These are phyloP conservation scores for Tylopilus subfusipes DNA, from an alignment of 768 basidiomycete species.

Conservation along the genomic window DNA sequence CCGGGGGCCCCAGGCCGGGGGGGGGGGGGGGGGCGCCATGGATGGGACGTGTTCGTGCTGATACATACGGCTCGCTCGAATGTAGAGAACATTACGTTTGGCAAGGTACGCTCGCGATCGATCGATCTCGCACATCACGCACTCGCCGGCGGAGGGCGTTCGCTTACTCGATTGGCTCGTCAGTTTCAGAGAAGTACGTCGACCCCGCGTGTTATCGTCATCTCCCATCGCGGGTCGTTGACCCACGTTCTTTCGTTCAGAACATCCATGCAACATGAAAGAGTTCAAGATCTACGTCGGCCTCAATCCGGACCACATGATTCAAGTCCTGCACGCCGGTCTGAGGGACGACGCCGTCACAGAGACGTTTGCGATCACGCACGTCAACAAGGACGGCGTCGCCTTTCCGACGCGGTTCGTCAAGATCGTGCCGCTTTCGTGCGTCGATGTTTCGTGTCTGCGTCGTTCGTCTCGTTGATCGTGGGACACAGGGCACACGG, in stretches of 20 bases:
- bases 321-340: slow-evolving; percentile 57
- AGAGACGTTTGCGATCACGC: slow-evolving; percentile 61
- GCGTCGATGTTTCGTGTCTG: slow-evolving; percentile 24
- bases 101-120: slow-evolving; percentile 52
- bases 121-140: too few relatives aligned
- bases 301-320: slow-evolving; percentile 59
- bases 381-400: slow-evolving; percentile 54
- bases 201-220: not conserved
- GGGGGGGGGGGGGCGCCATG: too few relatives aligned
- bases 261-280: slow-evolving; percentile 83
- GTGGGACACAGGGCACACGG: slow-evolving; percentile 55
- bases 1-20: too few relatives aligned
- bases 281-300: slow-evolving; percentile 75
- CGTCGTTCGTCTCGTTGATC: not conserved
- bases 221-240: not conserved
- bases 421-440: slow-evolving; percentile 77
- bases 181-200: slow-evolving; percentile 30
- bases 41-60: not conserved
- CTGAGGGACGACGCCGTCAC: slow-evolving; percentile 63
- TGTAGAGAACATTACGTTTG: slow-evolving; percentile 71
- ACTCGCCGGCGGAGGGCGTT: not conserved
- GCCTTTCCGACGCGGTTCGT: slow-evolving; percentile 64
- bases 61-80: not conserved
- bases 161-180: not conserved
- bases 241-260: slow-evolving; percentile 34